Conservation (phyloP, 1,139 yeast species). For the Yamadazyma triangularis region DNA sequence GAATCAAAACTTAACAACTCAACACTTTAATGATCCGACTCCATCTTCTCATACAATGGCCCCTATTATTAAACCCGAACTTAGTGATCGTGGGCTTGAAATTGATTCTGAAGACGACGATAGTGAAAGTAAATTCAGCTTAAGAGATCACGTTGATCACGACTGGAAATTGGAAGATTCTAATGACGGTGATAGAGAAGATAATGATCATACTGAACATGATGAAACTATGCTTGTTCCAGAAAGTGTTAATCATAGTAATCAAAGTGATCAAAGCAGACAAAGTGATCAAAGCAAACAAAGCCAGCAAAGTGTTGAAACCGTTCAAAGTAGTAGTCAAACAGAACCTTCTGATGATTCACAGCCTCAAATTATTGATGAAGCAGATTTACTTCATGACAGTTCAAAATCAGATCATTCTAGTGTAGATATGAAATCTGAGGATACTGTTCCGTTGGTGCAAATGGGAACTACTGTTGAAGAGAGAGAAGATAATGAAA, state of each 20-base stretch:
- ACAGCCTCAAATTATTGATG: too few species aligned
- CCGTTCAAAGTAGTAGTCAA: too few species aligned
- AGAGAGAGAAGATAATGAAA: too few species aligned
- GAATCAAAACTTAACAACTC: not conserved
- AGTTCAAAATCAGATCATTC: too few species aligned
- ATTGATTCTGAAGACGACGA: not conserved
- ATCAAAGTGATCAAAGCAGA: too few species aligned
- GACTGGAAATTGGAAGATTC: slow-evolving; percentile 42
- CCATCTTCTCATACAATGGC: not conserved
- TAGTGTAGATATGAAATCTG: too few species aligned
- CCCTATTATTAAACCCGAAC: slow-evolving; percentile 1
- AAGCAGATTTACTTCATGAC: not conserved
- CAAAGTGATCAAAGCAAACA: too few species aligned
- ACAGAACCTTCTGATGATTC: too few species aligned
- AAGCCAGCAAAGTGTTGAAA: too few species aligned
- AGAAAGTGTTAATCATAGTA: too few species aligned
- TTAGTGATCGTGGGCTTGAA: not conserved
- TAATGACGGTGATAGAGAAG: slow-evolving; percentile 42
- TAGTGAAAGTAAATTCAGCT: slow-evolving; percentile 19
- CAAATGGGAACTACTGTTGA: too few species aligned
- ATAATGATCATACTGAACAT: slow-evolving; percentile 28
- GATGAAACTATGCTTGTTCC: slow-evolving; percentile 15
- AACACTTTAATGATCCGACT: not conserved
- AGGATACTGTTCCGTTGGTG: too few species aligned
- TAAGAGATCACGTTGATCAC: slow-evolving; percentile 32